Base-by-base conservation (phyloP, 495 filamentous ascomycete species). In the Hyaloscypha bicolor region DNA sequence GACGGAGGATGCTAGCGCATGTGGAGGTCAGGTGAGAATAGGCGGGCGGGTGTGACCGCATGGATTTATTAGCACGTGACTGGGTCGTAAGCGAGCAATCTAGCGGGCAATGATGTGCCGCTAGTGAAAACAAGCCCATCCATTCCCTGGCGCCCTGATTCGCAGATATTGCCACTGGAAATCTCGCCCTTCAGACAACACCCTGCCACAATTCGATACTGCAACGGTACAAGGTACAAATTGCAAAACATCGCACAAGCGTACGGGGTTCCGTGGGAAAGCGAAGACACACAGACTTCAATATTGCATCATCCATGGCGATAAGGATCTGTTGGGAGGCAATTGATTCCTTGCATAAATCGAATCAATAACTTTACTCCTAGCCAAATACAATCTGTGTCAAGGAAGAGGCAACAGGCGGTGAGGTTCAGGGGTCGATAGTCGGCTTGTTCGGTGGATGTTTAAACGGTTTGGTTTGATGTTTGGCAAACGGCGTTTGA, bases 381-480 rank as follows among this genome's bases (percentile, higher is more conserved):
- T 22, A 22, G 32, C 45, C 62, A n/a, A n/a, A 37, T 25, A 33
- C 53, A 3, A 63, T 33, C 22, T 33, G 29, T 6, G 21, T 63
- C 59, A 60, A 45, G 53, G 12, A 32, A 29, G 30, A 30, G 42
- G 60, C 52, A 63, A 66, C 51, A 29, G 65, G 69, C 69, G 69
- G 69, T 71, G 69, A 71, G 69, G 68, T 71, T 71, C 69, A 71
- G 62, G 65, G 69, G 65, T 48, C 52, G 30, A 37, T n/a, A 33
- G 25, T 55, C 6, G 51, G 48, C 29, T 48, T 39, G 19, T 12
- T 31, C 33, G 65, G 33, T 11, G 14, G 5, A 45, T 22, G 51
- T 62, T 32, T n/a, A 30, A 31, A 52, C 16, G 55, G 55, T 35
- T 35, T 59, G 16, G 37, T 16, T 22, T 52, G 56, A 51, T 53